Evolutionary conservation across 805 yeast species (phyloP).

Genomic region (Metschnikowia kofuensis): DNA sequence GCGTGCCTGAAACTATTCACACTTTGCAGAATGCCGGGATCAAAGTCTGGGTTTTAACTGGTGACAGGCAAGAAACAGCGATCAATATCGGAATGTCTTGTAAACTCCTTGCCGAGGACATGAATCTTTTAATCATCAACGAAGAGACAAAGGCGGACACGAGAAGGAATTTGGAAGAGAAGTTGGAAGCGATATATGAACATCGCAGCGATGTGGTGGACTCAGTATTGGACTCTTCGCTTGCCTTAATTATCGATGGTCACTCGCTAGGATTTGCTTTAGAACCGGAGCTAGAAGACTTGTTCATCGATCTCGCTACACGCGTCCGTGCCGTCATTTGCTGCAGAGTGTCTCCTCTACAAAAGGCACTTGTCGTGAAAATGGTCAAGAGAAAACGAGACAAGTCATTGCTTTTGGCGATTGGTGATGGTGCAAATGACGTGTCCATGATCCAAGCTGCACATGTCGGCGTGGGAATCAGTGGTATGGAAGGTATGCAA

Average conservation of each 20-base stretch:
- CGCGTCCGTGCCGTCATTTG: conserved; percentile 94
- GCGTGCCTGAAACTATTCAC: conserved; percentile 96
- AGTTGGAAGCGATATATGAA: conserved; percentile 68
- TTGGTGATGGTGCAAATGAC: conserved; percentile 99
- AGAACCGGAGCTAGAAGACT: conserved; percentile 74
- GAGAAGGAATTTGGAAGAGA: conserved; percentile 64
- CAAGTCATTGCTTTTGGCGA: conserved; percentile 76
- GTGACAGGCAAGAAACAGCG: conserved; percentile 98
- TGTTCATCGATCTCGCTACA: conserved; percentile 74
- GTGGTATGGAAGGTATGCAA: conserved; percentile 99
- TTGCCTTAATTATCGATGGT: conserved; percentile 94
- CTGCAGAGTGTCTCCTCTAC: conserved; percentile 96
- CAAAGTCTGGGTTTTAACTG: conserved; percentile 96
- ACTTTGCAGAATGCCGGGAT: conserved; percentile 96
- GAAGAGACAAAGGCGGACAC: conserved; percentile 84
- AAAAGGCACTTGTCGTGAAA: conserved; percentile 93
- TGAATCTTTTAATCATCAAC: conserved; percentile 87
- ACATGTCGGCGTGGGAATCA: conserved; percentile 97
- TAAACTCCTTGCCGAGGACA: conserved; percentile 87
- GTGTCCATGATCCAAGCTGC: conserved; percentile 99
- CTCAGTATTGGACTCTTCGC: conserved; percentile 52
- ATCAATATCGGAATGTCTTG: conserved; percentile 98
- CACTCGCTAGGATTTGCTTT: conserved; percentile 84
- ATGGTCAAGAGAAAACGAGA: conserved; percentile 79
- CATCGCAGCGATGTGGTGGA: conserved; percentile 67